A percentile compares a stretch with the other conserved stretches of the same genome.
phyloP scores from a whole-genome alignment of 768 basidiomycete species.

The Lentinula edodes region DNA sequence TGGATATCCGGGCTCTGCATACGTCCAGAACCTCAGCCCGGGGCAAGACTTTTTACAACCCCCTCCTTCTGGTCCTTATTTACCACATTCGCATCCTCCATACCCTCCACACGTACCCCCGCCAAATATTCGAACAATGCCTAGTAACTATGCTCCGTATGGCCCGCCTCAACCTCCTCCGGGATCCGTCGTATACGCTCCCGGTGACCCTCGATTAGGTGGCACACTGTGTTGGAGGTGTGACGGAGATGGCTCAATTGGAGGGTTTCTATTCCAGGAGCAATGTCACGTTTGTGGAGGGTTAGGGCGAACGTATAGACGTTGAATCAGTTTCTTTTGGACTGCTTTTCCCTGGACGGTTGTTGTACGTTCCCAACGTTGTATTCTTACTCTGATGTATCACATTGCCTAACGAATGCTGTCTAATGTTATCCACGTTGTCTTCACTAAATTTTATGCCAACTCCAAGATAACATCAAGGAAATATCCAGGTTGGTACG shows the following conservation, averaged over 20 bases:
- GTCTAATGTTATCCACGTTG: no score
- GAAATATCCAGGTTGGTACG: no score
- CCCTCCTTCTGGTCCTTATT: constrained; percentile 11
- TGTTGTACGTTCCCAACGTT: neutral
- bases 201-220: constrained; percentile 70
- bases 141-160: neutral
- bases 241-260: constrained; percentile 38
- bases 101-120: constrained; percentile 3
- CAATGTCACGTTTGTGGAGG: constrained; percentile 59
- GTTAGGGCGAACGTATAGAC: constrained; percentile 47
- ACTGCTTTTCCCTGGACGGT: neutral
- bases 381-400: neutral
- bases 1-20: constrained; percentile 10
- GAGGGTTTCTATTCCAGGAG: constrained; percentile 46
- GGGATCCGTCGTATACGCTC: constrained; percentile 40
- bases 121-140: neutral
- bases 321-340: neutral
- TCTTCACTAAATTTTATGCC: no score
- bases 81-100: constrained; percentile 13
- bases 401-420: neutral
- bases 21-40: constrained; percentile 8
- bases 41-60: constrained; percentile 9
- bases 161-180: constrained; percentile 24
- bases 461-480: no score
- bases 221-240: constrained; percentile 64